Percentiles rank a stretch among this genome's conserved stretches.
Evolutionary conservation across 2,329 filamentous ascomycete species (phyloP).

Genomic region (Aspergillus sp.): DNA sequence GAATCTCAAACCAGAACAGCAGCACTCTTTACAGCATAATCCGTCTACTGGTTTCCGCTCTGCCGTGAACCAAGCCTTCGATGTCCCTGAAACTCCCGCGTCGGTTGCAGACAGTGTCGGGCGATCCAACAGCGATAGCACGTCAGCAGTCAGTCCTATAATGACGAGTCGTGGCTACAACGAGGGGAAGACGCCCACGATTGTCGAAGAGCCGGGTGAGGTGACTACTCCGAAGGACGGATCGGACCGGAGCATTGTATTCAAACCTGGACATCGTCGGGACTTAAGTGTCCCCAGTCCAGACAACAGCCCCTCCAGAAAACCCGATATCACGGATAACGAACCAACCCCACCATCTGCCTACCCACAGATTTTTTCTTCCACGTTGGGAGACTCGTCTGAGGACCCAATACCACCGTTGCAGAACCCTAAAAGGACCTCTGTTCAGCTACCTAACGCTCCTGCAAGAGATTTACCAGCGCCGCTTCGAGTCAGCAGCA

Average conservation of each 20-base stretch:
- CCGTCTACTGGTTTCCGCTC: conserved; percentile 50
- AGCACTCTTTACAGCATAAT: conserved; percentile 40
- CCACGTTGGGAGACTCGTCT: conserved; percentile 25
- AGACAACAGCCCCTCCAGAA: conserved; percentile 54
- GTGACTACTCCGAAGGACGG: conserved; percentile 16
- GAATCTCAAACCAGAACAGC: conserved; percentile 11
- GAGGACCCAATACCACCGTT: conserved; percentile 6
- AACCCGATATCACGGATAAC: conserved; percentile 44
- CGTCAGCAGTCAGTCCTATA: conserved; percentile 57
- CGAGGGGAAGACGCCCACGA: conserved; percentile 44
- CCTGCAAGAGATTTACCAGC: conserved; percentile 19
- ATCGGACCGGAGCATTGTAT: conserved; percentile 24
- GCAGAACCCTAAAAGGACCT: conserved; percentile 1
- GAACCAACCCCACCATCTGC: conserved; percentile 34
- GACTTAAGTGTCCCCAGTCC: conserved; percentile 52
- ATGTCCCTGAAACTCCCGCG: conserved; percentile 47
- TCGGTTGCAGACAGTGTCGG: conserved; percentile 47
- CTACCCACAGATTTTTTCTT: conserved; percentile 37
- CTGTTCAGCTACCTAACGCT: conserved; percentile 5
- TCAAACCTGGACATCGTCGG: conserved; percentile 49
- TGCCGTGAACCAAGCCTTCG: conserved; percentile 59
- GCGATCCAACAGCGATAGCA: conserved; percentile 56
- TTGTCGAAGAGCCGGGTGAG: conserved; percentile 46
- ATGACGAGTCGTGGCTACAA: conserved; percentile 40
- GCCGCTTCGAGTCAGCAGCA: conserved; percentile 25